Base-by-base conservation (phyloP, 2,329 filamentous ascomycete genomes). In the Spiromastix sp. region DNA sequence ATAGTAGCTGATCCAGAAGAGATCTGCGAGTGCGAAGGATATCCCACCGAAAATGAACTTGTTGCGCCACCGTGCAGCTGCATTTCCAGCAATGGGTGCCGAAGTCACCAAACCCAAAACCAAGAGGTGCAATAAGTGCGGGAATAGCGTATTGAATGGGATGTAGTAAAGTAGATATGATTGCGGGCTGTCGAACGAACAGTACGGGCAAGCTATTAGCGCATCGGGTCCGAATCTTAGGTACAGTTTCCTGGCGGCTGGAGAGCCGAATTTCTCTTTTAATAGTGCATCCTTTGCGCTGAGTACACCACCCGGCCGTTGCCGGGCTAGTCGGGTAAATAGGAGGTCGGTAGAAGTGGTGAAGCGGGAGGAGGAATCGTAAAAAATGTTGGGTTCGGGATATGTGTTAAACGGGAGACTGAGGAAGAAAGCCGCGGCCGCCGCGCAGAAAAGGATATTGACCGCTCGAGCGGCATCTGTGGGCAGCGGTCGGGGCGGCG, bases 321-420 rank as follows among this genome's bases (percentile, higher is more conserved):
- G 38, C 4, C 56, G 50, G 1, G 67, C 60, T 7, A 96, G 70
- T 11, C 89, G 82, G 40, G 72, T 76, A 59, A 94, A 91, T 41
- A 96, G 71, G 21, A 93, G 79, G 52, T 89, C 83, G 27, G 75
- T 79, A n/a, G 85, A 79, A 27, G 83, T 89, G 50, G 86, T 82
- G 12, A 96, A 75, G 21, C 87, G 83, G 33, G 85, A 91, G 38
- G 77, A 69, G 1, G 89, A 95, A 12, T 67, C 59, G 19, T 59
- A 53, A 68, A 96, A 94, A 57, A 96, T 66, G 61, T 95, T 95
- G 19, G 49, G 42, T 17, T 47, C 36, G 26, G 56, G 52, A 44
- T 55, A 49, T 4, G 83, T 81, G 4, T 74, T 66, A 51, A 85
- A 78, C 0, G 85, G 79, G 0, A 89, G 62, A 11, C 81, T 78